These are phyloP conservation scores for Candida gigantensis DNA, from an alignment of 1,139 yeast species.

Conservation along the genomic window DNA sequence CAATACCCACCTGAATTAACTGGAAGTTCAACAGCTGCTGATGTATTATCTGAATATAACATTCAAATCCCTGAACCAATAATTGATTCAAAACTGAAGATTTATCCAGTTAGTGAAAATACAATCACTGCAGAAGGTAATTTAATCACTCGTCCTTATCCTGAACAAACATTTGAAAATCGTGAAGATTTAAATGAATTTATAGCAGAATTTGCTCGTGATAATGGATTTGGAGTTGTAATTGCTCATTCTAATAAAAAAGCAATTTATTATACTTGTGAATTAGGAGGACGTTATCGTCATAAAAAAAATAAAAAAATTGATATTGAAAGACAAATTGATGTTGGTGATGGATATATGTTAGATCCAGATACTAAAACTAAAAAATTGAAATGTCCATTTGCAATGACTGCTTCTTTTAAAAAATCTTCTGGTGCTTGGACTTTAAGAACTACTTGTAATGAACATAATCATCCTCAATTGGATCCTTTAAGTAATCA, in stretches of 20 bases:
- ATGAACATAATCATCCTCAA: conserved; percentile 61
- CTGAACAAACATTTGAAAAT: conserved; percentile 52
- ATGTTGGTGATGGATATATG: conserved; percentile 38
- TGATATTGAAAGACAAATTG: conserved; percentile 27
- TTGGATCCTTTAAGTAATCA: conserved; percentile 57
- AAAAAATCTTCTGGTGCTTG: conserved; percentile 52
- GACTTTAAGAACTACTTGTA: conserved; percentile 56
- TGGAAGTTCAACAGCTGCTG: conserved; percentile 17
- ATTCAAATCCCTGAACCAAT: conserved; percentile 53
- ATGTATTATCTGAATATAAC: conserved; percentile 43
- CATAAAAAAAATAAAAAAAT: conserved; percentile 48
- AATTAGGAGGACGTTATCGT: conserved; percentile 57
- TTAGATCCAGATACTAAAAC: conserved; percentile 49
- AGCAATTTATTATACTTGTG: conserved; percentile 64
- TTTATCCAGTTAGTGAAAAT: conserved; percentile 49
- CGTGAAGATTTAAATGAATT: conserved; percentile 56
- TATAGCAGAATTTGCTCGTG: conserved; percentile 57
- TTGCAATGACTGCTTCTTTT: conserved; percentile 57
- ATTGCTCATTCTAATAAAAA: conserved; percentile 61
- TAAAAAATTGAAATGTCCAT: conserved; percentile 57
- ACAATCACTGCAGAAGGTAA: conserved; percentile 52
- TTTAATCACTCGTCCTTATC: conserved; percentile 56
- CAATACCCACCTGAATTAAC: conserved; percentile 21
- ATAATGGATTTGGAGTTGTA: conserved; percentile 60
- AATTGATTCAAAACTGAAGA: conserved; percentile 45